These are phyloP conservation scores for Hanseniaspora valbyensis DNA, from an alignment of 805 yeast genomes.

Conservation along the genomic window DNA sequence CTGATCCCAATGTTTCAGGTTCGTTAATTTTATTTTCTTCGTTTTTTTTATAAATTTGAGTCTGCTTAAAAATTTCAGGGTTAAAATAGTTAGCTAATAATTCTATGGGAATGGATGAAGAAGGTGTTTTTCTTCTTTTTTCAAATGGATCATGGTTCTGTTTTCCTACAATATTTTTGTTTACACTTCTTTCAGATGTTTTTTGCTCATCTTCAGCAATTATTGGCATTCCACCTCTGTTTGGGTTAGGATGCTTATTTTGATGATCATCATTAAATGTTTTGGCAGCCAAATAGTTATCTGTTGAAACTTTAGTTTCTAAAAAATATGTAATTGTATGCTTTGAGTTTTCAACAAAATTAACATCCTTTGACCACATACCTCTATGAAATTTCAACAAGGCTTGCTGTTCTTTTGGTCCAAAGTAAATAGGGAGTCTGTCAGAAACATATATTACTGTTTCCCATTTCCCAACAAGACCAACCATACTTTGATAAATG, in stretches of 20 bases:
- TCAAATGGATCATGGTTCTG: background rate
- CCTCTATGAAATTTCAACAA: background rate
- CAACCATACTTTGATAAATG: constrained; percentile 41
- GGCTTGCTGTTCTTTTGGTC: constrained; percentile 8
- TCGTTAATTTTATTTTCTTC: background rate
- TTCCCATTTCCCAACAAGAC: constrained; percentile 35
- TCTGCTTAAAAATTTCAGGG: constrained; percentile 13
- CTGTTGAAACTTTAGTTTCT: background rate
- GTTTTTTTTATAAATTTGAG: background rate
- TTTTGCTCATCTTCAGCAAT: no score
- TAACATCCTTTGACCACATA: constrained; percentile 15
- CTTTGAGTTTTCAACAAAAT: constrained; percentile 11
- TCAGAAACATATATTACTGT: constrained; percentile 19
- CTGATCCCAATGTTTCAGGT: no score
- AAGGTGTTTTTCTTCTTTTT: constrained; percentile 8
- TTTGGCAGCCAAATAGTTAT: background rate
- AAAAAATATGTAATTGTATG: background rate
- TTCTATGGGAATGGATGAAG: constrained; percentile 3
- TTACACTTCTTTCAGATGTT: no score
- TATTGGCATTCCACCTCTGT: no score
- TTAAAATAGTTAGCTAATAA: constrained; percentile 11
- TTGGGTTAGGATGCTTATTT: no score
- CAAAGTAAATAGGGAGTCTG: constrained; percentile 11
- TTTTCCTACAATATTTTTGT: no score
- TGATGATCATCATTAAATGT: background rate